Evolutionary conservation across 257 asterid species (phyloP).

Genomic region (Nicotiana undulata): DNA sequence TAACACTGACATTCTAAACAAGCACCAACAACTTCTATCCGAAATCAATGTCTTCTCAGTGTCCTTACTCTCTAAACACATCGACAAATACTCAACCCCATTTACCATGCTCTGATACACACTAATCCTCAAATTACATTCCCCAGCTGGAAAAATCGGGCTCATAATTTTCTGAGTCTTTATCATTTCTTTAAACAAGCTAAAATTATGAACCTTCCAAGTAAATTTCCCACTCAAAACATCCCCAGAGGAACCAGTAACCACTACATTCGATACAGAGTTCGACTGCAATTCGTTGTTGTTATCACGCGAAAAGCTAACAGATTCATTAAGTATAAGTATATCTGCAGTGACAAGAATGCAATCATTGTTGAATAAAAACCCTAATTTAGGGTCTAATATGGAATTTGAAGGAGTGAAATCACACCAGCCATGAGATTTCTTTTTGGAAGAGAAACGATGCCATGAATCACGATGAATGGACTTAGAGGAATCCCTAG

Average conservation of each 20-base stretch:
- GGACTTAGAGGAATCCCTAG: conserved; percentile 56
- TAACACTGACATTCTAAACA: conserved; percentile 97
- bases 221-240: conserved; percentile 85
- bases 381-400: conserved; percentile 68
- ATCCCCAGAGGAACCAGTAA: conserved; percentile 47
- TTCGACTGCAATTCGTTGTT: conserved; percentile 56
- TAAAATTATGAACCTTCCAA: conserved; percentile 90
- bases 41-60: conserved; percentile 62
- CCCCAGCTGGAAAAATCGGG: conserved; percentile 91
- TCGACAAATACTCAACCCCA: conserved; percentile 79
- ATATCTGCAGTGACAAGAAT: conserved; percentile 80
- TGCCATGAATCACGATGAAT: conserved; percentile 95
- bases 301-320: conserved; percentile 55
- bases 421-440: conserved; percentile 99
- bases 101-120: conserved; percentile 89
- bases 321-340: conserved; percentile 73
- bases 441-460: conserved; percentile 81
- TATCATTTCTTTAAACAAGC: conserved; percentile 91
- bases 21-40: conserved; percentile 98
- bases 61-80: conserved; percentile 99
- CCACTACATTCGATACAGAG: conserved; percentile 7
- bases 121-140: conserved; percentile 87
- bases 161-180: conserved; percentile 97
- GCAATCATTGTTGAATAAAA: conserved; percentile 56
- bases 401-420: conserved; percentile 69